Evolutionary conservation across 192 early-diverging fungal species (phyloP).

Genomic region (Fimicolochytrium jonesii): DNA sequence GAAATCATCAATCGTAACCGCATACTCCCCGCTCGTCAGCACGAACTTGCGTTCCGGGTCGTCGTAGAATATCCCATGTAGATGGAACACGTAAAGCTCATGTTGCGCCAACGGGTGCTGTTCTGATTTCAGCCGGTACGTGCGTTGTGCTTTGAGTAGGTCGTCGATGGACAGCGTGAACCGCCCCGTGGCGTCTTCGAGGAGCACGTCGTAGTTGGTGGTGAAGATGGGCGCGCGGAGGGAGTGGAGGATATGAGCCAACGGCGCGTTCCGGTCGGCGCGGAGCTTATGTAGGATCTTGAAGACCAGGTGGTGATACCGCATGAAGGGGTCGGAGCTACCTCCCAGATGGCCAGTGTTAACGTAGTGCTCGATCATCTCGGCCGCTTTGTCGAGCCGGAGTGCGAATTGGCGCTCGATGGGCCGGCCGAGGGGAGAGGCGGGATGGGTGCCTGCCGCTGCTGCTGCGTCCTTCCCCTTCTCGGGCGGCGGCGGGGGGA

Average conservation of each 20-base stretch:
- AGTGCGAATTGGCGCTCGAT: slow-evolving; percentile 13
- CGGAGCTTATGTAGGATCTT: slow-evolving; percentile 22
- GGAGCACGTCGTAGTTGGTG: slow-evolving; percentile 25
- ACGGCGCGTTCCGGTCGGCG: slow-evolving; percentile 7
- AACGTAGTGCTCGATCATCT: slow-evolving; percentile 27
- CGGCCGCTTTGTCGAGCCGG: slow-evolving; percentile 22
- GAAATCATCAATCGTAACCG: slow-evolving; percentile 24
- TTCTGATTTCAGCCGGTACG: slow-evolving; percentile 11
- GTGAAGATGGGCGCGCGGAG: slow-evolving; percentile 19
- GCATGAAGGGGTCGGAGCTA: slow-evolving; percentile 18
- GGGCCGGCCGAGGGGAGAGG: too few relatives aligned
- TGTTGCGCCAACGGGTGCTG: slow-evolving; percentile 24
- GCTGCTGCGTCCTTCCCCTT: slow-evolving; percentile 1
- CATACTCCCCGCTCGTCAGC: slow-evolving; percentile 19
- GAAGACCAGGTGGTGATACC: slow-evolving; percentile 27
- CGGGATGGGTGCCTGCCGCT: too few relatives aligned
- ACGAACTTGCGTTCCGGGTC: slow-evolving; percentile 29
- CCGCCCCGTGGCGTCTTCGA: slow-evolving; percentile 23
- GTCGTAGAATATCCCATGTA: slow-evolving; percentile 24
- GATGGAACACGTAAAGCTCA: slow-evolving; percentile 19
- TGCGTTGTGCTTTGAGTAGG: slow-evolving; percentile 21
- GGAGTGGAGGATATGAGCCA: slow-evolving; percentile 5
- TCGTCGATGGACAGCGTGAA: slow-evolving; percentile 24
- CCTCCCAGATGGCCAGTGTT: slow-evolving; percentile 24
- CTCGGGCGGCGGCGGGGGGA: too few relatives aligned